These are phyloP conservation scores for Capronia epimyces DNA, from an alignment of 2,329 filamentous ascomycete genomes.

Conservation along the genomic window DNA sequence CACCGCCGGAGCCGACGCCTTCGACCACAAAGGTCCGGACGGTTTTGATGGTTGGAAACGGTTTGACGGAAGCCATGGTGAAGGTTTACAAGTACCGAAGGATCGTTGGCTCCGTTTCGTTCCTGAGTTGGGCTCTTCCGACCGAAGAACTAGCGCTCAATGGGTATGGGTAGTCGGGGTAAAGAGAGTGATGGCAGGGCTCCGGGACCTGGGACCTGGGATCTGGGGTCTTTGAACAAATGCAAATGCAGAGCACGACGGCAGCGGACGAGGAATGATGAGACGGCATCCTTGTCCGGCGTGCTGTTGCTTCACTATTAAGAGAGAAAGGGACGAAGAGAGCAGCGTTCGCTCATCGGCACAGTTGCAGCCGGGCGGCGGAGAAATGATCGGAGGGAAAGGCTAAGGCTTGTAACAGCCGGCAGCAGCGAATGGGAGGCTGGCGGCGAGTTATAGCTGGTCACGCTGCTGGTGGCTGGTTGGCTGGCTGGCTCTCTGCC, in stretches of 20 bases:
- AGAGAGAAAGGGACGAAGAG: slow-evolving; percentile 1
- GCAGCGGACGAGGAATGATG: background rate
- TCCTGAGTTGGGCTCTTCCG: background rate
- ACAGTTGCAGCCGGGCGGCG: slow-evolving; percentile 16
- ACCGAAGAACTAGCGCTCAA: too few species aligned
- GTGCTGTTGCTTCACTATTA: slow-evolving; percentile 10
- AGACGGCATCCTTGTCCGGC: slow-evolving; percentile 2
- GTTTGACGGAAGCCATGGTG: slow-evolving; percentile 21
- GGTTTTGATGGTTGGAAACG: slow-evolving; percentile 43
- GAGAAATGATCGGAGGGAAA: slow-evolving; percentile 11
- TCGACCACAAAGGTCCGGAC: slow-evolving; percentile 45
- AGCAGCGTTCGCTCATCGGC: slow-evolving; percentile 17
- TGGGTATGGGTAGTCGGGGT: too few species aligned
- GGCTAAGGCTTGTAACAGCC: background rate
- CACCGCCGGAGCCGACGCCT: slow-evolving; percentile 45
- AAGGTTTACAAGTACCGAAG: background rate
- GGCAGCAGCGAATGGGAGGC: background rate
- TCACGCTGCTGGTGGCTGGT: too few species aligned
- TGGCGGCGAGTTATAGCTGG: too few species aligned
- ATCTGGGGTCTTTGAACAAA: too few species aligned
- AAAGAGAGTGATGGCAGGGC: too few species aligned
- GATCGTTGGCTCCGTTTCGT: too few species aligned
- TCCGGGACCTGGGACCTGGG: too few species aligned
- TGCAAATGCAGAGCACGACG: background rate
- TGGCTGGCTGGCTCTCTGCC: too few species aligned